Evolutionary conservation across 805 yeast species (phyloP).

Genomic region (Myxozyma neotropica): DNA sequence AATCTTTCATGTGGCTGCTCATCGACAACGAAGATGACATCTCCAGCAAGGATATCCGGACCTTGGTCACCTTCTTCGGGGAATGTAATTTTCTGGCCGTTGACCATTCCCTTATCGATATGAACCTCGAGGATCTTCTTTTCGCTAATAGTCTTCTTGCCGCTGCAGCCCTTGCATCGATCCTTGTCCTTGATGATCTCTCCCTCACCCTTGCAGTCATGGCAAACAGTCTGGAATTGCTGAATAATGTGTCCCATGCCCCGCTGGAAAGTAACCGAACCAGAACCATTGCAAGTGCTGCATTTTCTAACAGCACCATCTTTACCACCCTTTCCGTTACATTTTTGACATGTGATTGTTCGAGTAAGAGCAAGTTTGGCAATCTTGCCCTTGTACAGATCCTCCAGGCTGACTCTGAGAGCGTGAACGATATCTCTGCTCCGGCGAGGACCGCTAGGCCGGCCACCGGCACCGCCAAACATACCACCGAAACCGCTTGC

Average conservation of each 20-base stretch:
- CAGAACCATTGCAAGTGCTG: slow-evolving; percentile 85
- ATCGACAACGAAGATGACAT: slow-evolving; percentile 86
- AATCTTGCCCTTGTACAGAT: slow-evolving; percentile 89
- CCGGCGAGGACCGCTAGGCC: slow-evolving; percentile 38
- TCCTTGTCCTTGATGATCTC: slow-evolving; percentile 83
- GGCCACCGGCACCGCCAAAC: slow-evolving; percentile 44
- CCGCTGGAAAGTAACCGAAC: slow-evolving; percentile 87
- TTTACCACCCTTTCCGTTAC: slow-evolving; percentile 97
- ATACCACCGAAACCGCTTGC: slow-evolving; percentile 45
- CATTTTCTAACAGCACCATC: slow-evolving; percentile 87
- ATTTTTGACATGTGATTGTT: slow-evolving; percentile 81
- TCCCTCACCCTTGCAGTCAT: slow-evolving; percentile 89
- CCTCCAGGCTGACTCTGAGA: slow-evolving; percentile 83
- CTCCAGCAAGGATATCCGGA: slow-evolving; percentile 94
- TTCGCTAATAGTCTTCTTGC: slow-evolving; percentile 84
- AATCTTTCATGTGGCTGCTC: slow-evolving; percentile 85
- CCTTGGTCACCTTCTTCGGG: slow-evolving; percentile 97
- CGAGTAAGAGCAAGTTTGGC: slow-evolving; percentile 92
- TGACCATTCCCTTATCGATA: slow-evolving; percentile 95
- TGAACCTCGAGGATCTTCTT: slow-evolving; percentile 93
- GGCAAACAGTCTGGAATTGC: slow-evolving; percentile 95
- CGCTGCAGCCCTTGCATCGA: slow-evolving; percentile 83
- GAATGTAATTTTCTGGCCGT: slow-evolving; percentile 88
- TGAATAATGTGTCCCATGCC: slow-evolving; percentile 99
- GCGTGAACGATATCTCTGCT: slow-evolving; percentile 85